These are phyloP conservation scores for Diplodia corticola DNA, from an alignment of 2,329 filamentous ascomycete species.

Conservation along the genomic window DNA sequence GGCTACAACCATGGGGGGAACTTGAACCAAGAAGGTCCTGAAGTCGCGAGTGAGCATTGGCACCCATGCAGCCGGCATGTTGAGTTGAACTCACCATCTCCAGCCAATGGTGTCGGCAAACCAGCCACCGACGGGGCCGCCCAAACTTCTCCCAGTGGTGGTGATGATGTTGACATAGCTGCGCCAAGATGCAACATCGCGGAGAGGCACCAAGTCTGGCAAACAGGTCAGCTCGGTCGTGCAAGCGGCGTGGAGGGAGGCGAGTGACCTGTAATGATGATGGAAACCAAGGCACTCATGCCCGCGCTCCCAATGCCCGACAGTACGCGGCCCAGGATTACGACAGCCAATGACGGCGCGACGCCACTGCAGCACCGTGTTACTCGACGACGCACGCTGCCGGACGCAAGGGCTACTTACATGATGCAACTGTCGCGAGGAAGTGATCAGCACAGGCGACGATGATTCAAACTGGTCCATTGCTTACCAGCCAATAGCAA, in stretches of 20 bases:
- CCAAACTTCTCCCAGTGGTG: constrained; percentile 52
- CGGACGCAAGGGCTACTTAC: not conserved
- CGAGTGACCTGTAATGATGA: constrained; percentile 18
- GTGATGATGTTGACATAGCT: constrained; percentile 55
- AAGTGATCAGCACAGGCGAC: no score
- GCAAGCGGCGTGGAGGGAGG: no score
- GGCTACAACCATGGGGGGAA: constrained; percentile 56
- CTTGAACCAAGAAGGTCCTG: constrained; percentile 60
- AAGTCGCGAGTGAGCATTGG: not conserved
- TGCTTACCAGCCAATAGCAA: constrained; percentile 42
- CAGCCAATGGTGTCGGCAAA: constrained; percentile 65
- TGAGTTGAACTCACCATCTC: constrained; percentile 54
- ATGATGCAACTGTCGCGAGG: not conserved
- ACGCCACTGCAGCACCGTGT: constrained; percentile 35
- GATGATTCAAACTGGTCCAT: not conserved
- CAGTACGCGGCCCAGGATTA: constrained; percentile 44
- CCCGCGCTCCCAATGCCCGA: constrained; percentile 49
- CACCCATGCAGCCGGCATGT: not conserved
- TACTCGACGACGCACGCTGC: not conserved
- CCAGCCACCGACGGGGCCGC: constrained; percentile 60
- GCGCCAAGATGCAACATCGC: constrained; percentile 51
- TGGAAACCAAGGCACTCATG: constrained; percentile 33
- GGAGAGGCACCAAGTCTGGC: constrained; percentile 51
- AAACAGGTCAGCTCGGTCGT: constrained; percentile 33
- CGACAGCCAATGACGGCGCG: constrained; percentile 39